phyloP scores from a whole-genome alignment of 2,329 filamentous ascomycete genomes.

The Periconia digitata region DNA sequence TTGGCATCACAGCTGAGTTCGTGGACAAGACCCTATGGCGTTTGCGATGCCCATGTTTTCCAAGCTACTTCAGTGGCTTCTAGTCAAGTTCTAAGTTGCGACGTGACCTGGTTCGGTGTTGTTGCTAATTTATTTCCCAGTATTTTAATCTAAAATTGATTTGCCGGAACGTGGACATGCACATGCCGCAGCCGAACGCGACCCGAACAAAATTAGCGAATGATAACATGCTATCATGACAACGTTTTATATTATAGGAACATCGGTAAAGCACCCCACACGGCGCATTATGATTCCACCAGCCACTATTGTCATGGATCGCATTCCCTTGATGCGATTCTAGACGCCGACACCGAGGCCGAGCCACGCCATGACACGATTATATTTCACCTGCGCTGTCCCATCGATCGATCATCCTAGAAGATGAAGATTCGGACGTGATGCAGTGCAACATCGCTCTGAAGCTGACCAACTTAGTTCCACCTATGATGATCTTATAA shows the following conservation, averaged over 20 bases:
- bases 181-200: neutral
- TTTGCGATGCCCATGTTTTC: neutral
- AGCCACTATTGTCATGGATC: neutral
- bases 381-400: neutral
- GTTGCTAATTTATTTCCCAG: no score
- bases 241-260: neutral
- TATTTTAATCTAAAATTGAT: neutral
- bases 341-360: neutral
- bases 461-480: neutral
- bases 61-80: neutral
- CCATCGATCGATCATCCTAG: neutral
- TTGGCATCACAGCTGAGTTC: neutral
- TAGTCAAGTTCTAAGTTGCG: neutral
- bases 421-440: neutral
- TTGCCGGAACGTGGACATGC: neutral
- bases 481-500: neutral
- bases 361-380: neutral
- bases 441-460: neutral
- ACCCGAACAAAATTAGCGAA: neutral
- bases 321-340: neutral
- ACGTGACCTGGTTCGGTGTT: neutral
- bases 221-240: neutral
- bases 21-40: neutral
- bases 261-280: neutral
- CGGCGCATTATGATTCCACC: conserved; percentile 1